Conservation (phyloP, 2,329 filamentous ascomycete species). For the Nemania bipapillata region DNA sequence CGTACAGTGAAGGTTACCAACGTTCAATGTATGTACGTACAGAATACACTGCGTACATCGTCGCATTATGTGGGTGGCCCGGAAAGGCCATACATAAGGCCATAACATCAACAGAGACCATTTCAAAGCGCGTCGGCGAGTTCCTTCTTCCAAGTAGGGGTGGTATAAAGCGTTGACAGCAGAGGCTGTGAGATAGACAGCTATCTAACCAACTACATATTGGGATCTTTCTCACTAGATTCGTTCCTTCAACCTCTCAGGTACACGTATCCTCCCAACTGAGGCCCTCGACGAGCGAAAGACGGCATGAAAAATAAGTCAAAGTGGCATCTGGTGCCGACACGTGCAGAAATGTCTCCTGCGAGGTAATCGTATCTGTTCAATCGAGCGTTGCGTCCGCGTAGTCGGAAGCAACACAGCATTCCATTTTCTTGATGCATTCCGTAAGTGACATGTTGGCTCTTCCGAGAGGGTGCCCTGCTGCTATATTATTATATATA, state of each 20-base stretch:
- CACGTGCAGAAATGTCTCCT: constrained; percentile 32
- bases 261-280: constrained; percentile 10
- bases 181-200: constrained; percentile 20
- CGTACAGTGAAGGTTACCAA: constrained; percentile 3
- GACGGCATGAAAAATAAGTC: constrained; percentile 1
- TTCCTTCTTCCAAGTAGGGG: not conserved
- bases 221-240: not conserved
- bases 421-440: constrained; percentile 13
- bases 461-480: constrained; percentile 10
- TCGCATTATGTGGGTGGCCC: not conserved
- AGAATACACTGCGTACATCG: not conserved
- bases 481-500: too few relatives aligned
- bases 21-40: not conserved
- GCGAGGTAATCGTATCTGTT: constrained; percentile 27
- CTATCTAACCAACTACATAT: not conserved
- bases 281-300: constrained; percentile 14
- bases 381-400: not conserved
- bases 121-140: not conserved
- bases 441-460: not conserved
- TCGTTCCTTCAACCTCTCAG: not conserved
- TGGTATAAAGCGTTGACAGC: constrained; percentile 3
- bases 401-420: not conserved
- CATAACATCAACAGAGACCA: not conserved
- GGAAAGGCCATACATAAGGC: constrained; percentile 11
- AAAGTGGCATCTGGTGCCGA: constrained; percentile 33